Evolutionary conservation across 768 basidiomycete species (phyloP).

Genomic region (Naganishia onofrii): DNA sequence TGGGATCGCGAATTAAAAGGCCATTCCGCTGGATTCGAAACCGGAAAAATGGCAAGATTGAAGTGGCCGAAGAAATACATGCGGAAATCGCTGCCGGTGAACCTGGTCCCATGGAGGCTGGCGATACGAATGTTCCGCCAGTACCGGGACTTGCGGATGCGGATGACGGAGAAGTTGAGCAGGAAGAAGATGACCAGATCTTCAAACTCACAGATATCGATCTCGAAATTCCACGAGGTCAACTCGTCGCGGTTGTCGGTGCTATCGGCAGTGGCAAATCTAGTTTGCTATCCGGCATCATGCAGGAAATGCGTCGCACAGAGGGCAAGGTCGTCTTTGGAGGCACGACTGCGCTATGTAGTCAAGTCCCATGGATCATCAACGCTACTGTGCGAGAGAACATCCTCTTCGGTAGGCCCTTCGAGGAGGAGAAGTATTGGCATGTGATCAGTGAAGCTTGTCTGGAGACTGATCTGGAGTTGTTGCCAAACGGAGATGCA

Average conservation of each 20-base stretch:
- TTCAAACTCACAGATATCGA: conserved; percentile 69
- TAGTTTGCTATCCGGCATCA: conserved; percentile 48
- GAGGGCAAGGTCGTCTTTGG: conserved; percentile 68
- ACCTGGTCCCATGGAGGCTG: conserved; percentile 38
- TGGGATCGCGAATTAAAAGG: conserved; percentile 19
- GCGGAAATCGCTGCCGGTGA: conserved; percentile 40
- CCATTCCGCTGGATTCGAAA: conserved; percentile 42
- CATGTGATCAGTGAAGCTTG: conserved; percentile 72
- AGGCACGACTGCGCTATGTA: conserved; percentile 73
- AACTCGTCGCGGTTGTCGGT: conserved; percentile 80
- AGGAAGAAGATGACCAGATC: conserved; percentile 40
- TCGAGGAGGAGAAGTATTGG: conserved; percentile 79
- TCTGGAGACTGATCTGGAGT: conserved; percentile 73
- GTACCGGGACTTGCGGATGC: conserved; percentile 36
- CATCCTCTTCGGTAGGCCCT: conserved; percentile 79
- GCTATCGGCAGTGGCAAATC: conserved; percentile 62
- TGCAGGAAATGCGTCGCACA: conserved; percentile 70
- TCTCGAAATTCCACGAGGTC: conserved; percentile 68
- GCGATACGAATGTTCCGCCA: conserved; percentile 29
- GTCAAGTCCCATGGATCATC: conserved; percentile 89
- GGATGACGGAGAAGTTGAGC: conserved; percentile 5
- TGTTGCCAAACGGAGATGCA: conserved; percentile 71
- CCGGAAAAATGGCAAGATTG: conserved; percentile 38
- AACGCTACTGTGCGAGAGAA: conserved; percentile 79
- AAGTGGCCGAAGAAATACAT: conserved; percentile 39